A percentile compares a stretch with the other conserved stretches of the same genome.
These are phyloP conservation scores for Scedosporium apiospermum DNA, from an alignment of 2,329 filamentous ascomycete genomes.

Conservation along the genomic window DNA sequence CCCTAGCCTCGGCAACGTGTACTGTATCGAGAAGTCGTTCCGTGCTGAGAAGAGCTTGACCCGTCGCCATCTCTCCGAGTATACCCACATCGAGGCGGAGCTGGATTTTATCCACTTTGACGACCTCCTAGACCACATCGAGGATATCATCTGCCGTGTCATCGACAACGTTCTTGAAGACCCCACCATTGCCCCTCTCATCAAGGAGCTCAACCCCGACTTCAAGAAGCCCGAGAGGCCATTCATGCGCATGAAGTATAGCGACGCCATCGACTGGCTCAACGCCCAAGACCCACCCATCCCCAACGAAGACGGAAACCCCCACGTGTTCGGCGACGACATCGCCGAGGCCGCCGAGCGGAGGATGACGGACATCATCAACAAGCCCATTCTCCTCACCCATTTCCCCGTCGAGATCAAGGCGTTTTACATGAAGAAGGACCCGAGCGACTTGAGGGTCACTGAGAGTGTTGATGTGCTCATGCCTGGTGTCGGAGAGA, in stretches of 20 bases:
- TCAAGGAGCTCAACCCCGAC: constrained; percentile 83
- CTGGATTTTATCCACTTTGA: constrained; percentile 92
- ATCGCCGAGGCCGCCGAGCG: constrained; percentile 97
- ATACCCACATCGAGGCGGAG: constrained; percentile 94
- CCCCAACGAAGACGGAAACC: constrained; percentile 82
- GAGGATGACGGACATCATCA: constrained; percentile 93
- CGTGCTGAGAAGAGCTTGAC: constrained; percentile 94
- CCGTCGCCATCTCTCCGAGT: constrained; percentile 88
- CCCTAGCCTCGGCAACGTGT: constrained; percentile 85
- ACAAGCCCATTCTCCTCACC: constrained; percentile 88
- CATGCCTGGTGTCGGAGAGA: constrained; percentile 93
- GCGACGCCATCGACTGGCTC: constrained; percentile 91
- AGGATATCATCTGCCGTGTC: constrained; percentile 78
- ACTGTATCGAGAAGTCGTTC: constrained; percentile 98
- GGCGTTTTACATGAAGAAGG: constrained; percentile 98
- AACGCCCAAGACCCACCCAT: constrained; percentile 71
- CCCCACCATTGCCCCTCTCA: constrained; percentile 58
- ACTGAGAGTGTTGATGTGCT: constrained; percentile 83
- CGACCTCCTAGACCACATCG: constrained; percentile 79
- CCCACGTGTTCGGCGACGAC: constrained; percentile 89
- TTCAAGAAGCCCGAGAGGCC: constrained; percentile 76
- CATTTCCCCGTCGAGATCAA: constrained; percentile 98
- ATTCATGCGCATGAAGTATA: constrained; percentile 91
- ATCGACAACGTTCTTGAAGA: constrained; percentile 70
- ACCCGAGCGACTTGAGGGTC: constrained; percentile 65